Percentiles rank a stretch among this genome's conserved stretches.
Conservation (phyloP, 805 yeast genomes). For the Cyberlindnera lachancei region DNA sequence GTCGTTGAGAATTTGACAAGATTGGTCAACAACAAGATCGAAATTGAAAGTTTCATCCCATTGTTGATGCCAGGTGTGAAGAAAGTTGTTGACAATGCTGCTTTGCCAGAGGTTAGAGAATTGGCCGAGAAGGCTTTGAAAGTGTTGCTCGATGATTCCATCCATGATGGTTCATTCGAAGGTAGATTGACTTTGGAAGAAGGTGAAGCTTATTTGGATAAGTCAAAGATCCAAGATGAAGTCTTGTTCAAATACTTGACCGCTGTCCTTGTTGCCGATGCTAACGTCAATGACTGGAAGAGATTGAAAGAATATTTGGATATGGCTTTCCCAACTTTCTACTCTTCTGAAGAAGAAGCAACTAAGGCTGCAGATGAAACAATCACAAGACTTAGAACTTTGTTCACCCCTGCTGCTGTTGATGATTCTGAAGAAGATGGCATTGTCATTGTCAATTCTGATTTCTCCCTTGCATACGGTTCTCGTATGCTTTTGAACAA, state of each 20-base stretch:
- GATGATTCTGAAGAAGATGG: constrained; percentile 70
- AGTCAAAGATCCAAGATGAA: constrained; percentile 29
- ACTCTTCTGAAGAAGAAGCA: constrained; percentile 29
- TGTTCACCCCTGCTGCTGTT: constrained; percentile 46
- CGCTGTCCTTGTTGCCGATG: constrained; percentile 47
- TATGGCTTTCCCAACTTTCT: constrained; percentile 31
- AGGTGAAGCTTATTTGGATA: constrained; percentile 37
- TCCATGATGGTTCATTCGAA: constrained; percentile 64
- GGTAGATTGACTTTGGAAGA: constrained; percentile 60
- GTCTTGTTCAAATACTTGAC: constrained; percentile 41
- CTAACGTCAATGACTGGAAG: constrained; percentile 70
- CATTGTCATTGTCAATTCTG: constrained; percentile 85
- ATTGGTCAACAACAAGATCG: constrained; percentile 87
- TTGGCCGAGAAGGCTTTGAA: constrained; percentile 79
- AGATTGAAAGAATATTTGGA: constrained; percentile 49
- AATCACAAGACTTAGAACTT: constrained; percentile 40
- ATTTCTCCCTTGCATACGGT: constrained; percentile 94
- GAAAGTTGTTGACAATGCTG: constrained; percentile 82
- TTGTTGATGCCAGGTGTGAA: constrained; percentile 84
- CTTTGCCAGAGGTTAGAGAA: constrained; percentile 94
- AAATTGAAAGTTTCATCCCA: constrained; percentile 84
- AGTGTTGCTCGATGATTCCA: constrained; percentile 78
- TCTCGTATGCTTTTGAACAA: constrained; percentile 94
- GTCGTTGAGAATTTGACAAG: constrained; percentile 94
- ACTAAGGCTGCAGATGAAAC: constrained; percentile 35